These are phyloP conservation scores for Chrysosporium queenslandicum DNA, from an alignment of 2,329 filamentous ascomycete species.

Conservation along the genomic window DNA sequence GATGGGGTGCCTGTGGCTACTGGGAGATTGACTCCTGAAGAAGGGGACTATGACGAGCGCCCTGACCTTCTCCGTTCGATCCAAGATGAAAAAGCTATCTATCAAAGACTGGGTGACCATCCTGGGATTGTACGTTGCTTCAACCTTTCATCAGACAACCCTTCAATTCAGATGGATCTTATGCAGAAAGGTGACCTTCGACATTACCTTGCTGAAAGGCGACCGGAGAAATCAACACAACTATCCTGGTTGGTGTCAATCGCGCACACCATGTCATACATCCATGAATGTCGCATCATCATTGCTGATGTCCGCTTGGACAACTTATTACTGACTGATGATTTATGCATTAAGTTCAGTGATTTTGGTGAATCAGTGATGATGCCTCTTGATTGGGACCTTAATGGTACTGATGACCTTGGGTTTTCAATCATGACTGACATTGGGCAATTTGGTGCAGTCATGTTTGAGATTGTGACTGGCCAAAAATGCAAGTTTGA, in stretches of 20 bases:
- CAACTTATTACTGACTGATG: constrained; percentile 12
- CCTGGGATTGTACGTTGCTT: constrained; percentile 13
- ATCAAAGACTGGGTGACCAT: constrained; percentile 11
- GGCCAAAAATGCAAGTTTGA: constrained; percentile 11
- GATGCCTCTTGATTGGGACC: constrained; percentile 14
- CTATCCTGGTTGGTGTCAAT: constrained; percentile 23
- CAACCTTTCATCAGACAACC: constrained; percentile 10
- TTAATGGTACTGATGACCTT: constrained; percentile 13
- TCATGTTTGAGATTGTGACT: constrained; percentile 16
- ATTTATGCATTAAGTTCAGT: constrained; percentile 19
- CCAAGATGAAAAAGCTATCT: constrained; percentile 14
- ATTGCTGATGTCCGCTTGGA: constrained; percentile 24
- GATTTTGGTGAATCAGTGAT: constrained; percentile 20
- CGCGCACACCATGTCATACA: constrained; percentile 20
- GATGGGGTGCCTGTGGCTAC: constrained; percentile 15
- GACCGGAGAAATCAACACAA: constrained; percentile 17
- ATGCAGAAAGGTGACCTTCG: constrained; percentile 24
- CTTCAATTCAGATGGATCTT: constrained; percentile 18
- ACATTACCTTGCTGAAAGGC: constrained; percentile 16
- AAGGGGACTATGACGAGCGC: constrained; percentile 18
- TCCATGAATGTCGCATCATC: constrained; percentile 23
- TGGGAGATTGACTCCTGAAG: constrained; percentile 14
- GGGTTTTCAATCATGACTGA: constrained; percentile 15
- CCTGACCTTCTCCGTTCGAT: constrained; percentile 14
- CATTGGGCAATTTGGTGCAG: constrained; percentile 15